phyloP scores from a whole-genome alignment of 352 stramenopile species.

The Halophytophthora polymorphica region DNA sequence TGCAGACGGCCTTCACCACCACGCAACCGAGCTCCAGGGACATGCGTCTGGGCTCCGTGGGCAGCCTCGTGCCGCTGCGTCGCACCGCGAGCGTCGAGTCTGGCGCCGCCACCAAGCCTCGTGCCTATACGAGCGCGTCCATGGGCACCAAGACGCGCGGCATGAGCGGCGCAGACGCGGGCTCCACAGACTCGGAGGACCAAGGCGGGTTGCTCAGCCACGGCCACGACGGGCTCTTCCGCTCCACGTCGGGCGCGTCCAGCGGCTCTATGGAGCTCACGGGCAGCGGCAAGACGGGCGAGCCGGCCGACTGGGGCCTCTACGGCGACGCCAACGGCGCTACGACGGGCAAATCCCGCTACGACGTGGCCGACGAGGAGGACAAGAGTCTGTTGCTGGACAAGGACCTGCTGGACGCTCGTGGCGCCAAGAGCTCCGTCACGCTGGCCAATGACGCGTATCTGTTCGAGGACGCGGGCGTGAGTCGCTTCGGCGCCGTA shows the following conservation, averaged over 20 bases:
- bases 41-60: constrained; percentile 22
- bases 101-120: constrained; percentile 13
- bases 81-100: constrained; percentile 25
- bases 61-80: constrained; percentile 20
- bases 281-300: constrained; percentile 22
- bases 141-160: constrained; percentile 12
- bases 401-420: constrained; percentile 41
- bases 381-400: constrained; percentile 47
- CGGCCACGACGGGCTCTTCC: constrained; percentile 34
- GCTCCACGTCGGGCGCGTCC: constrained; percentile 32
- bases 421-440: constrained; percentile 21
- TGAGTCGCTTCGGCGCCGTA: constrained; percentile 49
- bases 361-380: constrained; percentile 35
- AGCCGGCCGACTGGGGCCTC: constrained; percentile 57
- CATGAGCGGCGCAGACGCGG: constrained; percentile 15
- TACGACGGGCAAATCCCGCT: constrained; percentile 23
- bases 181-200: constrained; percentile 27
- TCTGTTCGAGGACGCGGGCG: constrained; percentile 52
- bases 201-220: constrained; percentile 13
- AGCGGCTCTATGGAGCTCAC: constrained; percentile 15
- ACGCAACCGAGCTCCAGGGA: constrained; percentile 10
- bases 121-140: constrained; percentile 18
- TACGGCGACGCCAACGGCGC: constrained; percentile 32
- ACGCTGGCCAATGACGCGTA: constrained; percentile 51
- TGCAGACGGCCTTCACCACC: constrained; percentile 25